phyloP scores from a whole-genome alignment of 805 yeast species.

The Sungouiozyma ichnusensis region DNA sequence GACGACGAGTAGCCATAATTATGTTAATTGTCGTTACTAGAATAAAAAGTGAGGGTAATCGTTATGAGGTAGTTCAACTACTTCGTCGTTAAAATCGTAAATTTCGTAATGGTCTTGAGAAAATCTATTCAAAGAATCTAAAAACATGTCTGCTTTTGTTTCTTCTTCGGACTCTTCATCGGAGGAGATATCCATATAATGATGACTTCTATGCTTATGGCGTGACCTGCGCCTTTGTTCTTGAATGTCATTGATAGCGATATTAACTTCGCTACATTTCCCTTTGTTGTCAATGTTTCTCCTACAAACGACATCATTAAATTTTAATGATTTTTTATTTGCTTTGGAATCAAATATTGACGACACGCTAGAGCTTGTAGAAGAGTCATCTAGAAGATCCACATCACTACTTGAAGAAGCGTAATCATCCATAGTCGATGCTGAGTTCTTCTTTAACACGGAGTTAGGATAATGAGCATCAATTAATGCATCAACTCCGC shows the following conservation, averaged over 20 bases:
- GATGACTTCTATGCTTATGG: neutral
- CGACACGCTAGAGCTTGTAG: conserved; percentile 18
- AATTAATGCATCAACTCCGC: conserved; percentile 1
- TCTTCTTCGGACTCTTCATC: conserved; percentile 1
- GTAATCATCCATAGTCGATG: neutral
- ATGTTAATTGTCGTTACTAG: neutral
- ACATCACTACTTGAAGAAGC: neutral
- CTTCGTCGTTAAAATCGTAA: neutral
- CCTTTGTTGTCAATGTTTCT: conserved; percentile 21
- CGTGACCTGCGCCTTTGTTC: conserved; percentile 1
- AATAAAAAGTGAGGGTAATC: neutral
- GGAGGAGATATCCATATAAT: conserved; percentile 1
- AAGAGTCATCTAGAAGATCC: conserved; percentile 9
- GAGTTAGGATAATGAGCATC: neutral
- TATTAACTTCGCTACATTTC: conserved; percentile 11
- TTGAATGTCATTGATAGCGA: conserved; percentile 15
- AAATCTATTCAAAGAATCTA: neutral
- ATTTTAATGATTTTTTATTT: conserved; percentile 13
- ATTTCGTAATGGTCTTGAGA: neutral
- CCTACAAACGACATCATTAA: conserved; percentile 16
- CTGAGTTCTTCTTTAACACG: neutral
- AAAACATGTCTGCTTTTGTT: neutral
- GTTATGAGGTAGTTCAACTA: neutral
- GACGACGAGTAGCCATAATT: too few species aligned
- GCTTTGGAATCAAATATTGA: conserved; percentile 19